A percentile compares a stretch with the other conserved stretches of the same genome.
These are phyloP conservation scores for Malassezia caprae DNA, from an alignment of 1,284 basidiomycete genomes.

Conservation along the genomic window DNA sequence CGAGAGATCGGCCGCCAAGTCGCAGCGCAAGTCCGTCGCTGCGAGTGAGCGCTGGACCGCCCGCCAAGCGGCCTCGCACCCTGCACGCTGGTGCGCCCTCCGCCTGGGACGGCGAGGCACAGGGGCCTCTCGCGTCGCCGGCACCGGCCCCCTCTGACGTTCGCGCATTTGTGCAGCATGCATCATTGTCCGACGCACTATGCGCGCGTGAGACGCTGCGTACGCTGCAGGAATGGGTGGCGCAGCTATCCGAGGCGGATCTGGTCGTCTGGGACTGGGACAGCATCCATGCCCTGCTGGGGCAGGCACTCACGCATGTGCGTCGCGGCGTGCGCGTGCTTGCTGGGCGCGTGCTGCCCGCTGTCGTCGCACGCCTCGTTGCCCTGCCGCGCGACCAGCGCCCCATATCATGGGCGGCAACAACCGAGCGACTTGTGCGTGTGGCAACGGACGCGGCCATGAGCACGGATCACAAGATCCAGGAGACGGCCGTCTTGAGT, in stretches of 20 bases:
- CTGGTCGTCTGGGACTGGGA: background rate
- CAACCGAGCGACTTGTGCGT: background rate
- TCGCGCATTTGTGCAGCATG: background rate
- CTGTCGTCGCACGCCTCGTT: background rate
- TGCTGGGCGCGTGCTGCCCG: constrained; percentile 2
- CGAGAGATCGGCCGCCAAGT: background rate
- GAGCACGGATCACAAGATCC: background rate
- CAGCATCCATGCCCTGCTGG: background rate
- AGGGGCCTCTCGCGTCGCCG: background rate
- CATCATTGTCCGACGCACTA: background rate
- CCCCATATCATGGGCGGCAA: background rate
- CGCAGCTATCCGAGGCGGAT: background rate
- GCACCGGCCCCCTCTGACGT: background rate
- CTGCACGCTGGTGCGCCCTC: background rate
- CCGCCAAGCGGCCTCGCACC: background rate
- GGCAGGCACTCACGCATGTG: background rate
- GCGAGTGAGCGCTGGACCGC: background rate
- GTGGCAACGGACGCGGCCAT: background rate
- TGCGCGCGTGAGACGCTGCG: background rate
- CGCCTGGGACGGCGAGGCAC: background rate
- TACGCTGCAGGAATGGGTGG: background rate
- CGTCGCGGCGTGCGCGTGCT: constrained; percentile 9
- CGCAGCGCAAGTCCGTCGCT: background rate
- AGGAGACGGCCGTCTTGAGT: constrained; percentile 12
- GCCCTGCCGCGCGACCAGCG: background rate